Evolutionary conservation across 1,284 basidiomycete genomes (phyloP), one percentile per base, ranked within the genome.

Genomic region (Tilletia setariae): DNA sequence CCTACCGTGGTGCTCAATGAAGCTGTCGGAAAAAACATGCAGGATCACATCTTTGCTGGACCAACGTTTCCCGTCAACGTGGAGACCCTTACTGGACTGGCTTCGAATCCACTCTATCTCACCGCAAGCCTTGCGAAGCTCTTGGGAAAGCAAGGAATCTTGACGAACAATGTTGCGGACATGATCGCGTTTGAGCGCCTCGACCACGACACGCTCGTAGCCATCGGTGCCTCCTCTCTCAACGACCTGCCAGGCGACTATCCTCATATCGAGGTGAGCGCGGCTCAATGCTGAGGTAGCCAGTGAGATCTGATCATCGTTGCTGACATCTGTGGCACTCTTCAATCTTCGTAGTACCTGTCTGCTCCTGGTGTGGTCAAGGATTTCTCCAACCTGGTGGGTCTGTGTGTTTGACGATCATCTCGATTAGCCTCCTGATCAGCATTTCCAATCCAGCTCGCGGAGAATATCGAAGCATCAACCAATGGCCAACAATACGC

Each of bases 1-100:
- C 49, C 69, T 1, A 47, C 70, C 2, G 11, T 74, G 8, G 71
- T 74, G 25, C 56, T 72, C 2, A 70, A 72, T 21, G 25, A 63
- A 2, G 68, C 70, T n/a, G 78, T 80, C 2, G 79, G 79, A 2
- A 71, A 78, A 42, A 64, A 75, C 65, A 69, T 79, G 69, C 71
- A 79, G 59, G 78, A 79, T 35, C 78, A 79, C 71, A 67, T 77
- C 46, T 79, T 76, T 66, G 68, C 71, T 35, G 72, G 70, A 3
- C 73, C 74, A 9, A 68, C 76, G 3, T 79, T 74, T 71, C 32
- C 65, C 32, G 73, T 79, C 66, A 76, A 25, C 53, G 25, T 56
- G 3, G 21, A 19, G 19, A 65, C 64, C 35, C 30, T 56, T 13
- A 56, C 53, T 19, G 8, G 19, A 19, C n/a, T 56, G 2, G 53